Base-by-base conservation (phyloP, 306 rosid species). In the Betula pendula region DNA sequence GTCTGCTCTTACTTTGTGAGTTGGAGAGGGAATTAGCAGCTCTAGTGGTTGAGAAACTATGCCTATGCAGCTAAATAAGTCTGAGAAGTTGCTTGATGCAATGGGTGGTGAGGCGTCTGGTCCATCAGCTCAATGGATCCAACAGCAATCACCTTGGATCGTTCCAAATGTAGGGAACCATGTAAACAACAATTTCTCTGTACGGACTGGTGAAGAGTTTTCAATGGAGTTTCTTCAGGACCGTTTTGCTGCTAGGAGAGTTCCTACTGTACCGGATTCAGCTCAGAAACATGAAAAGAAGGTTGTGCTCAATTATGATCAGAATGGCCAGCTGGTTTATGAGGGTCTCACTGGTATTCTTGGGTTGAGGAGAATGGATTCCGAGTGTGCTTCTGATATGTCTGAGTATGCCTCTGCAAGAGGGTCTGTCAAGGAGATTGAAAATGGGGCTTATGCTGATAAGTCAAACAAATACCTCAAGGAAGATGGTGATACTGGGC, bases 291-390 rank as follows among this genome's bases (percentile, higher is more conserved):
- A 42, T 12, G 87, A 84, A 75, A 77, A 4, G 79, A 82, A 45
- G 68, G 79, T 50, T 80, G 86, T 59, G 20, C 33, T 80, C 67
- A 79, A 70, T 53, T 58, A 58, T 77, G 82, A 85, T 72, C 72
- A 79, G 84, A 88, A 86, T 58, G 73, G 43, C 29, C 87, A 82
- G 8, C 74, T 77, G 78, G 86, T 82, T 19, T 86, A 86, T 31
- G 88, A 87, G 75, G 95, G 79, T 73, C 89, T 82, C 68, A 77
- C 84, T 47, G 81, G 83, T 65, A 56, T 86, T 77, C 82, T 88
- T 72, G 97, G 88, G 81, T 79, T 88, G 87, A 83, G 72, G 85
- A 86, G 92, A 83, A 76, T 80, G 85, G 77, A 83, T 68, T 91
- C 91, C 6, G 91, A 86, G 82, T 76, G 52, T 86, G 81, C 80